phyloP scores from a whole-genome alignment of 2,329 filamentous ascomycete species.

The Fusarium nisikadoi region DNA sequence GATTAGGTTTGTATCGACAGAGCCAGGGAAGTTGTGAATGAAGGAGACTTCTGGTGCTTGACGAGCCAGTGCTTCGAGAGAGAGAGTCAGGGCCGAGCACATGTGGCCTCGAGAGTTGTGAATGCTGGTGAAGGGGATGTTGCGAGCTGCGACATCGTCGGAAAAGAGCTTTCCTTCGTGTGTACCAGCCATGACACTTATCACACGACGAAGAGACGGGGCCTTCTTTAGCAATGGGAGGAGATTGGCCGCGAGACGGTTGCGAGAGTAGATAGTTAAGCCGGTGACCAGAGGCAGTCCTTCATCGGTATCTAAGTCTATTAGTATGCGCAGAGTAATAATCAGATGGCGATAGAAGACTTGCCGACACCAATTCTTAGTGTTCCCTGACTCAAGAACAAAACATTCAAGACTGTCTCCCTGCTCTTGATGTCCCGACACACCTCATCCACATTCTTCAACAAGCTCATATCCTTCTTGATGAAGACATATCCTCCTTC shows the following conservation, averaged over 20 bases:
- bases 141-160: slow-evolving; percentile 41
- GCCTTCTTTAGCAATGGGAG: slow-evolving; percentile 60
- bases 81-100: slow-evolving; percentile 40
- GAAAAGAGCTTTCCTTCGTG: slow-evolving; percentile 29
- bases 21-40: slow-evolving; percentile 46
- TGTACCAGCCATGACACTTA: slow-evolving; percentile 43
- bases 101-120: slow-evolving; percentile 37
- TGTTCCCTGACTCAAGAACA: slow-evolving; percentile 58
- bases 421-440: slow-evolving; percentile 57
- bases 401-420: slow-evolving; percentile 57
- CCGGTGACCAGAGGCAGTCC: slow-evolving; percentile 63
- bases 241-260: slow-evolving; percentile 66
- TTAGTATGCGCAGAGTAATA: background rate
- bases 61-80: slow-evolving; percentile 37
- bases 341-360: background rate
- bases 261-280: slow-evolving; percentile 67
- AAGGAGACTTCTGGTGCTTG: slow-evolving; percentile 42
- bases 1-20: slow-evolving; percentile 44
- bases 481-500: slow-evolving; percentile 59
- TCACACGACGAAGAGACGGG: slow-evolving; percentile 34
- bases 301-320: slow-evolving; percentile 63
- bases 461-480: slow-evolving; percentile 59
- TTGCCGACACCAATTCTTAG: slow-evolving; percentile 38
- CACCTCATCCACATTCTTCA: slow-evolving; percentile 61
- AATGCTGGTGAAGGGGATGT: slow-evolving; percentile 29